These are phyloP conservation scores for Penicillium rolfsii DNA, from an alignment of 2,329 filamentous ascomycete genomes.

Conservation along the genomic window DNA sequence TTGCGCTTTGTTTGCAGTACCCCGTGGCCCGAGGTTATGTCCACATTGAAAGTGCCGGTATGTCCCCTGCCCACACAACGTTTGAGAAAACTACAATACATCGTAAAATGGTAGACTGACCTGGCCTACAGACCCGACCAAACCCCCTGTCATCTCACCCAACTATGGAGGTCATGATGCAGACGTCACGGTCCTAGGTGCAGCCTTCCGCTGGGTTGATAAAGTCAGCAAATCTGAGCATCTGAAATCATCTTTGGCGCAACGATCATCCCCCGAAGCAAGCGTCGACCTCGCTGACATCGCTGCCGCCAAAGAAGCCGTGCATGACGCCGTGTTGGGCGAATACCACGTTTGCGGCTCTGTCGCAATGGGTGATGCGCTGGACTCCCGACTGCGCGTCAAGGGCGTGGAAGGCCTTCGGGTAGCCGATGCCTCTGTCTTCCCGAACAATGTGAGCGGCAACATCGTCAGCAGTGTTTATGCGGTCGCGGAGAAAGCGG, in stretches of 20 bases:
- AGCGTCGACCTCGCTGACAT: constrained; percentile 21
- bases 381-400: constrained; percentile 34
- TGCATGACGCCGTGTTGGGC: constrained; percentile 17
- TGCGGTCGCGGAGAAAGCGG: constrained; percentile 40
- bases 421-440: constrained; percentile 34
- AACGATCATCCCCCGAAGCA: constrained; percentile 16
- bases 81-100: background rate
- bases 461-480: constrained; percentile 39
- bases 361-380: constrained; percentile 37
- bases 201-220: constrained; percentile 25
- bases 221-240: constrained; percentile 16
- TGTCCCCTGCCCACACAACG: background rate
- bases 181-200: constrained; percentile 25
- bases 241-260: constrained; percentile 9
- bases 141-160: constrained; percentile 22
- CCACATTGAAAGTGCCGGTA: constrained; percentile 22
- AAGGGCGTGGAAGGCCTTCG: constrained; percentile 34
- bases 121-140: constrained; percentile 19
- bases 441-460: constrained; percentile 37
- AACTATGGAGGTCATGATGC: constrained; percentile 23
- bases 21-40: constrained; percentile 28
- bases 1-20: constrained; percentile 27
- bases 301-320: constrained; percentile 16
- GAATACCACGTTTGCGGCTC: constrained; percentile 31
- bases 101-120: background rate